These are phyloP conservation scores for Rhodotorula paludigena DNA, from an alignment of 768 basidiomycete genomes.

Conservation along the genomic window DNA sequence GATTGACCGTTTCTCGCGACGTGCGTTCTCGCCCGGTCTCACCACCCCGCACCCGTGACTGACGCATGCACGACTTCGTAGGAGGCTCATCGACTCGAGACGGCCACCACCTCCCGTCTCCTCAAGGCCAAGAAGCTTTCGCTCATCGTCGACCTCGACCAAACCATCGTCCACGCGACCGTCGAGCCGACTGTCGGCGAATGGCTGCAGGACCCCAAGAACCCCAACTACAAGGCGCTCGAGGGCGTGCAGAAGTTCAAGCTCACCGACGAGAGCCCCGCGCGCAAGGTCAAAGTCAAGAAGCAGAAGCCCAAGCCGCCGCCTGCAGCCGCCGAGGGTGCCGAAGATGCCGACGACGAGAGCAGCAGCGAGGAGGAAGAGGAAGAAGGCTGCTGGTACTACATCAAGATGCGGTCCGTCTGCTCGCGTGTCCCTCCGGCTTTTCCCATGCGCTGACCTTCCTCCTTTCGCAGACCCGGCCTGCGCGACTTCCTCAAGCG, in stretches of 20 bases:
- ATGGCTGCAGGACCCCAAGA: constrained; percentile 79
- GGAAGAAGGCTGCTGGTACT: constrained; percentile 80
- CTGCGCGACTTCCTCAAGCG: constrained; percentile 68
- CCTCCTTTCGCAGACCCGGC: constrained; percentile 13
- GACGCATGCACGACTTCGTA: constrained; percentile 9
- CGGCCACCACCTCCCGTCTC: constrained; percentile 72
- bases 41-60: background rate
- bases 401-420: constrained; percentile 88
- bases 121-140: constrained; percentile 72
- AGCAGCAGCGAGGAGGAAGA: constrained; percentile 52
- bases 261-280: constrained; percentile 68
- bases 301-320: constrained; percentile 54
- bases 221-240: constrained; percentile 88
- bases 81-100: constrained; percentile 84
- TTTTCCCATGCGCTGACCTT: background rate
- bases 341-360: background rate
- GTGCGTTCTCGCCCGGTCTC: constrained; percentile 8
- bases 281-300: constrained; percentile 43
- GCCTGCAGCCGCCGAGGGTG: constrained; percentile 41
- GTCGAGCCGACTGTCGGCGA: constrained; percentile 98
- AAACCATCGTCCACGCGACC: constrained; percentile 97
- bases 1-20: constrained; percentile 28
- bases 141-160: constrained; percentile 96
- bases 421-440: background rate
- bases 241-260: constrained; percentile 86